A percentile compares a stretch with the other conserved stretches of the same genome.
phyloP scores from a whole-genome alignment of 2,329 filamentous ascomycete genomes.

The Aspergillus pseudotamarii region DNA sequence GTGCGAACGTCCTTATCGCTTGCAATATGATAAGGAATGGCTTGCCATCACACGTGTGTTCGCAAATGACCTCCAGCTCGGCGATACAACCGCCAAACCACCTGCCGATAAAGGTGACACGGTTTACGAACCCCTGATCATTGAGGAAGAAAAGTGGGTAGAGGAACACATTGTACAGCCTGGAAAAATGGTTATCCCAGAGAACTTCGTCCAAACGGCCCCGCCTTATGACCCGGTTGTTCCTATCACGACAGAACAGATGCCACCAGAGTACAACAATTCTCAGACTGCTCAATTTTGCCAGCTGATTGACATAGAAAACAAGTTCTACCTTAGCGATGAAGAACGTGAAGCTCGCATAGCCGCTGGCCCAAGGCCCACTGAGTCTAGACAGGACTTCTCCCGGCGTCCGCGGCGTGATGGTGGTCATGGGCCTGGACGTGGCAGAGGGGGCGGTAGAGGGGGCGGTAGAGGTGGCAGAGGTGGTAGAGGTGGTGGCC shows the following conservation, averaged over 20 bases:
- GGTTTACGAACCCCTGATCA: conserved; percentile 68
- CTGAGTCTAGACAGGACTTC: conserved; percentile 17
- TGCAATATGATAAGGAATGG: conserved; percentile 93
- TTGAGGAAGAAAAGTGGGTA: conserved; percentile 75
- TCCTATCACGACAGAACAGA: conserved; percentile 61
- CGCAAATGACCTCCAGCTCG: conserved; percentile 65
- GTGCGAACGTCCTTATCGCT: conserved; percentile 54
- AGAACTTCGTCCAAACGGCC: conserved; percentile 77
- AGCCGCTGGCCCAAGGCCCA: conserved; percentile 58
- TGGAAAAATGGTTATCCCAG: conserved; percentile 68
- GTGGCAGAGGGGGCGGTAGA: conserved; percentile 24
- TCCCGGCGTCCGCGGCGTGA: conserved; percentile 21
- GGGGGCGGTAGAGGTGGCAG: conserved; percentile 21
- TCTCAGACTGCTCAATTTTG: conserved; percentile 85
- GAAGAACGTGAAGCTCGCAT: conserved; percentile 68
- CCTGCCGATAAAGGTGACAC: conserved; percentile 68
- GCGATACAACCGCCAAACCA: conserved; percentile 57
- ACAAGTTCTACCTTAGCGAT: conserved; percentile 72
- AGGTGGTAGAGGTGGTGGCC: conserved; percentile 16
- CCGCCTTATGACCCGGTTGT: conserved; percentile 65
- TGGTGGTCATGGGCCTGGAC: conserved; percentile 18
- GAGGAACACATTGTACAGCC: conserved; percentile 69
- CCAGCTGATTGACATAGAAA: conserved; percentile 72
- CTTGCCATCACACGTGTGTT: conserved; percentile 89
- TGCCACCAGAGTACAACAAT: conserved; percentile 81